phyloP scores from a whole-genome alignment of 2,329 filamentous ascomycete species.

The Colletotrichum endophyticum region DNA sequence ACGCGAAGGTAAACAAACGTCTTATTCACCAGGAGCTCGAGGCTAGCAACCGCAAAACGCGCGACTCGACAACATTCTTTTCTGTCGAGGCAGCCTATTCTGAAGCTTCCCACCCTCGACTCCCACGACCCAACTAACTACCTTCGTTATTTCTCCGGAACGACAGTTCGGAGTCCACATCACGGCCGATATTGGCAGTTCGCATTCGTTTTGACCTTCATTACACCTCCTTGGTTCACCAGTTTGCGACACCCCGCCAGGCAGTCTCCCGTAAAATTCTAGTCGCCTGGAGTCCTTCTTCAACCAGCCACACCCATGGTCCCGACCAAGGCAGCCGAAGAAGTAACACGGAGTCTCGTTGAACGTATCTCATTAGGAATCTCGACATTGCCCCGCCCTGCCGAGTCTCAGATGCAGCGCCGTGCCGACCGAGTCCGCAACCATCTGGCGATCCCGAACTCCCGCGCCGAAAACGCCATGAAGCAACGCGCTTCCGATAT shows the following conservation, averaged over 20 bases:
- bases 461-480: not conserved
- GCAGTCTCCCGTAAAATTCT: not conserved
- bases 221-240: not conserved
- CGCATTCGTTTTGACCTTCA: not conserved
- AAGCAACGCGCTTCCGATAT: not conserved
- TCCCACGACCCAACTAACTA: not conserved
- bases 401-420: not conserved
- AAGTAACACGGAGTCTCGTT: not conserved
- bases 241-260: not conserved
- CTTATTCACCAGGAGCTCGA: not conserved
- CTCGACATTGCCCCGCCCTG: not conserved
- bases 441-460: not conserved
- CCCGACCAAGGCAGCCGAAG: not conserved
- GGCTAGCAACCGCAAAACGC: not conserved
- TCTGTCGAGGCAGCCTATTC: not conserved
- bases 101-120: not conserved
- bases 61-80: not conserved
- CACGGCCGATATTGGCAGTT: not conserved
- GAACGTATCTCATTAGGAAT: not conserved
- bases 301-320: not conserved
- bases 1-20: not conserved
- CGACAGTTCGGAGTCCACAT: not conserved
- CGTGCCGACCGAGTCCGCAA: not conserved
- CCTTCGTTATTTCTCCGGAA: not conserved
- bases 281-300: not conserved